Base-by-base conservation (phyloP, 2,329 filamentous ascomycete species). In the Neurospora crassa region DNA sequence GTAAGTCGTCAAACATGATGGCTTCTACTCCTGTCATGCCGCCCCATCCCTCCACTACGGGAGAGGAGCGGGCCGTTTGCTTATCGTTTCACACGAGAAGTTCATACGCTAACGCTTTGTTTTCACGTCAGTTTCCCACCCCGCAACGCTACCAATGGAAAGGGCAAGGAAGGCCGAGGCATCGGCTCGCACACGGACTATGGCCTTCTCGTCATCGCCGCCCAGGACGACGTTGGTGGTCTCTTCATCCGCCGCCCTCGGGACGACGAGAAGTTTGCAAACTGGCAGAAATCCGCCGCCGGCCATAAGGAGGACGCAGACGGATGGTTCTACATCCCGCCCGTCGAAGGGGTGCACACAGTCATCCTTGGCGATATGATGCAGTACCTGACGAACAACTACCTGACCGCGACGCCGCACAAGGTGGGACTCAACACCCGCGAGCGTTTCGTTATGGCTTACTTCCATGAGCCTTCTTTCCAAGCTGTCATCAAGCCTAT, bases 121-220 rank as follows among this genome's bases (percentile, higher is more conserved):
- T 68, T 42, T 68, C 40, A 14, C 42, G 11, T 63, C 71, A 78
- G 78, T 40, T 82, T 82, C 71, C 81, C 81, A 3, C 73, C 78
- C 42, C 74, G 74, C 1, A 77, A 78, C 70, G 77, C 76, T 11
- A 81, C 80, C 12, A 86, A 86, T 53, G 84, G 83, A 18, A 86
- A 85, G 70, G 84, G 84, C 1, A 84, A 84, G 71, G 78, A 78
- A 1, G 84, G 83, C 3, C 83, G 84, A 10, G 84, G 84, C 3
- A 86, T 86, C 45, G 84, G 84, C 14, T 84, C 83, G 2, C 84
- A 86, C 69, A 86, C 84, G 7, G 84, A 86, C 71, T 86, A 86
- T 68, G 84, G 84, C 0, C 77, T 86, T n/a, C 78, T 86, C 8
- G 84, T 86, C 42, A 83, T 86, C 69, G 83, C 83, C 3, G 81